Base-by-base conservation (phyloP, 805 yeast genomes). In the Metschnikowia baotianmanensis region DNA sequence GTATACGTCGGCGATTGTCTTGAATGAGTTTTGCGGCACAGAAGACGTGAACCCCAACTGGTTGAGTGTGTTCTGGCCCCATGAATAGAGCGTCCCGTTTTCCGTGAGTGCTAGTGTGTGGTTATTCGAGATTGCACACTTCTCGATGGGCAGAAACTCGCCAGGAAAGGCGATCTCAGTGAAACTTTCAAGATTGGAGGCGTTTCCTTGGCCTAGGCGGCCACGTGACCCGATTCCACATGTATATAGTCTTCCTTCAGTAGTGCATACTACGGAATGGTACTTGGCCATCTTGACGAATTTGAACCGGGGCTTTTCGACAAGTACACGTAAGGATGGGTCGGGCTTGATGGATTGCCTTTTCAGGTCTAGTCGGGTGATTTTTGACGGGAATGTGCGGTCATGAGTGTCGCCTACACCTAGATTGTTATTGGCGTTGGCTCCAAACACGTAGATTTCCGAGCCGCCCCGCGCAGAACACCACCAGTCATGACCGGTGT, bases 61-160 rank as follows among this genome's bases (percentile, higher is more conserved):
- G n/a, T 74, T 75, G 56, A 60, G 72, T 13, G 71, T 67, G 53
- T 86, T 86, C 45, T 78, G 70, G 0, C 97, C 97, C 95, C 96
- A 90, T 0, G 89, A 62, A 46, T 70, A 83, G 1, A 87, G 65
- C n/a, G 72, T 72, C 27, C 80, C 79, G 12, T 61, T 50, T 0
- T 63, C 53, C 0, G 83, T 74, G 16, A 85, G 50, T 0, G 76
- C 83, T 8, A 88, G 52, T 0, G 86, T 67, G 55, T 86, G 96
- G 52, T 84, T 83, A 50, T 79, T 77, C 38, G 88, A 80, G 1
- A 80, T 57, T 1, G 75, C 77, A 1, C 79, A 62, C 12, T 57
- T 62, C 31, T 41, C 47, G 5, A 62, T 42, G 13, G 32, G n/a
- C 24, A 25, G 34, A 6, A 60, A 55, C n/a, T 54, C 46, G 2